Percentiles rank a stretch among this genome's conserved stretches.
Conservation (phyloP, 1,284 basidiomycete species). For the Rhodotorula sp. region DNA sequence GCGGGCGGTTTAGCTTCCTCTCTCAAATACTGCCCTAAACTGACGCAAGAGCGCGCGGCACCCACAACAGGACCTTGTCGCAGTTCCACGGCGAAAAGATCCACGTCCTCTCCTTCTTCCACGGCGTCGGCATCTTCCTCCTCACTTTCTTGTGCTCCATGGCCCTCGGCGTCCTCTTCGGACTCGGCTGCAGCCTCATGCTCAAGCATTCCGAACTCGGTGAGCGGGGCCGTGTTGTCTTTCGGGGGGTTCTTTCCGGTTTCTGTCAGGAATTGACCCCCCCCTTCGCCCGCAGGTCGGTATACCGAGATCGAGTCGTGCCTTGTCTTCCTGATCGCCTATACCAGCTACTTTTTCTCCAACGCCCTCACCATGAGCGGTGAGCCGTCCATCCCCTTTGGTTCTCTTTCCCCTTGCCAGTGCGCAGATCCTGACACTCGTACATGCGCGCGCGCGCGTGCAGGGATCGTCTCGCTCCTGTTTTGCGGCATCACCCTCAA, state of each 20-base stretch:
- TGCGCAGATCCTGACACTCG: no score
- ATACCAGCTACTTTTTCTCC: constrained; percentile 98
- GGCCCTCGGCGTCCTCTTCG: constrained; percentile 87
- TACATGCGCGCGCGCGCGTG: neutral
- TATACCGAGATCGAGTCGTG: constrained; percentile 94
- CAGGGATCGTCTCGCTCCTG: constrained; percentile 88
- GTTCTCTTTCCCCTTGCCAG: no score
- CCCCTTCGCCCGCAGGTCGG: constrained; percentile 50
- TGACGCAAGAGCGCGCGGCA: neutral
- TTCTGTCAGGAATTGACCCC: neutral
- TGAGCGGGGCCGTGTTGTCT: neutral
- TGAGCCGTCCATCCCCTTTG: no score
- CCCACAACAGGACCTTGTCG: constrained; percentile 65
- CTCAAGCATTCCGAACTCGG: constrained; percentile 82
- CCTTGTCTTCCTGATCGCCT: constrained; percentile 88
- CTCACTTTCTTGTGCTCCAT: constrained; percentile 92
- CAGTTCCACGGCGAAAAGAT: constrained; percentile 90
- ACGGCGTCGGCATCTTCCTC: constrained; percentile 93
- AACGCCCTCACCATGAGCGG: constrained; percentile 90
- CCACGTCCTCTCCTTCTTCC: constrained; percentile 82
- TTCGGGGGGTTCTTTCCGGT: no score
- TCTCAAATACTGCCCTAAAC: neutral
- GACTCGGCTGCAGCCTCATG: constrained; percentile 81
- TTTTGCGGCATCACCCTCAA: constrained; percentile 99
- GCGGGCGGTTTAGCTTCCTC: neutral